Percentiles rank a stretch among this genome's conserved stretches.
These are phyloP conservation scores for Grammothele lineata DNA, from an alignment of 768 basidiomycete genomes.

Conservation along the genomic window DNA sequence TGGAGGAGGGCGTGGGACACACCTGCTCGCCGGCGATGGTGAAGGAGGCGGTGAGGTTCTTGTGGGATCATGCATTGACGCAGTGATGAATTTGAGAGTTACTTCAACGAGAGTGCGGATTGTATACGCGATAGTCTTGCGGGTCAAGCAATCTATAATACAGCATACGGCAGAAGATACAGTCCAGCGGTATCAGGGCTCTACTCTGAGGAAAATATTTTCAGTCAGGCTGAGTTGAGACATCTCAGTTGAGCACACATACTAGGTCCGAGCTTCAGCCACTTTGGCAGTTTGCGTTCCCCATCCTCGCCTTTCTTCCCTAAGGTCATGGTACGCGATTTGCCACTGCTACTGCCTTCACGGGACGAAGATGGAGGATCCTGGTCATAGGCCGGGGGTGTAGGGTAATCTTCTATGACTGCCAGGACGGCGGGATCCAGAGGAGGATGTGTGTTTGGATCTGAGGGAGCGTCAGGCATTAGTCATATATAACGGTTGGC, in stretches of 20 bases:
- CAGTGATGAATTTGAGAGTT: neutral
- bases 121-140: neutral
- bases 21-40: constrained; percentile 60
- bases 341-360: constrained; percentile 3
- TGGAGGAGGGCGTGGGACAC: constrained; percentile 59
- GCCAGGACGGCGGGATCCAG: constrained; percentile 52
- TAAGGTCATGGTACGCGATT: constrained; percentile 5
- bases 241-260: constrained; percentile 3
- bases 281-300: constrained; percentile 70
- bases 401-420: constrained; percentile 63
- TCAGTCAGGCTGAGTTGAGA: too few relatives aligned
- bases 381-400: constrained; percentile 40
- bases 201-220: too few relatives aligned
- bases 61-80: constrained; percentile 20
- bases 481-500: too few relatives aligned
- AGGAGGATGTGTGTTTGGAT: constrained; percentile 55
- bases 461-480: constrained; percentile 32
- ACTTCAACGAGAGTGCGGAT: neutral
- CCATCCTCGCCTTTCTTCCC: constrained; percentile 12
- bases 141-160: neutral
- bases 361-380: constrained; percentile 5
- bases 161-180: neutral
- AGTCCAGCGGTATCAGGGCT: too few relatives aligned
- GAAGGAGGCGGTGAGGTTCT: constrained; percentile 32
- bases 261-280: constrained; percentile 70